Evolutionary conservation across 805 yeast genomes (phyloP).

Genomic region (Blastobotrys attinorum): DNA sequence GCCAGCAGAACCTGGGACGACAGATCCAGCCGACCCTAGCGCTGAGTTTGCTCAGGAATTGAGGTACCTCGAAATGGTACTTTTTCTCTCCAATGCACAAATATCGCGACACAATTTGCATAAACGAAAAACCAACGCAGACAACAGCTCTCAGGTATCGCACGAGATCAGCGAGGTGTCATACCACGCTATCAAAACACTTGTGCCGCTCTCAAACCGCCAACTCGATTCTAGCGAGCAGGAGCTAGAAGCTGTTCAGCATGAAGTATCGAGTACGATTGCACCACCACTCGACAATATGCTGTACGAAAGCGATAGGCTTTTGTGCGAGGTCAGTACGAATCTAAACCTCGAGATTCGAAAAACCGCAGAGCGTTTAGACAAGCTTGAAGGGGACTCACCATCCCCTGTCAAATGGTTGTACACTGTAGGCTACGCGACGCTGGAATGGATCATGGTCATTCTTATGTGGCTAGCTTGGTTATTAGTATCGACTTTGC

Average conservation of each 20-base stretch:
- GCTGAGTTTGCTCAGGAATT: slow-evolving; percentile 9
- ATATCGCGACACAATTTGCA: slow-evolving; percentile 1
- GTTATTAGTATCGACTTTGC: slow-evolving; percentile 17
- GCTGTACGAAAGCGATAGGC: slow-evolving; percentile 20
- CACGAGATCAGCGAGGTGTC: slow-evolving; percentile 10
- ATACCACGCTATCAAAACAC: slow-evolving; percentile 2
- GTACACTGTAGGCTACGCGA: slow-evolving; percentile 15
- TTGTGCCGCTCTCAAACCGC: slow-evolving; percentile 10
- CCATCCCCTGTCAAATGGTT: slow-evolving; percentile 13
- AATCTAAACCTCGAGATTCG: slow-evolving; percentile 20
- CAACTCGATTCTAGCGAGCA: slow-evolving; percentile 9
- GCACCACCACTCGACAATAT: slow-evolving; percentile 17
- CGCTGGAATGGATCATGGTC: slow-evolving; percentile 19
- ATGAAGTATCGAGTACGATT: slow-evolving; percentile 13
- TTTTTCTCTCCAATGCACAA: slow-evolving; percentile 10
- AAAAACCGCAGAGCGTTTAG: slow-evolving; percentile 17
- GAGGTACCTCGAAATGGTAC: slow-evolving; percentile 13
- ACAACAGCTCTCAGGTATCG: slow-evolving; percentile 7
- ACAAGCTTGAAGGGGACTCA: slow-evolving; percentile 13
- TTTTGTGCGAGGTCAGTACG: slow-evolving; percentile 21
- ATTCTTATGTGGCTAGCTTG: slow-evolving; percentile 22
- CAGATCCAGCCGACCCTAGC: neutral
- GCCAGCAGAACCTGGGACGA: neutral
- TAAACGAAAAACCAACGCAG: neutral
- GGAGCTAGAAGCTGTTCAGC: slow-evolving; percentile 13